Base-by-base conservation (phyloP, 139 green algal genomes). In the Edaphochlamys debaryana region DNA sequence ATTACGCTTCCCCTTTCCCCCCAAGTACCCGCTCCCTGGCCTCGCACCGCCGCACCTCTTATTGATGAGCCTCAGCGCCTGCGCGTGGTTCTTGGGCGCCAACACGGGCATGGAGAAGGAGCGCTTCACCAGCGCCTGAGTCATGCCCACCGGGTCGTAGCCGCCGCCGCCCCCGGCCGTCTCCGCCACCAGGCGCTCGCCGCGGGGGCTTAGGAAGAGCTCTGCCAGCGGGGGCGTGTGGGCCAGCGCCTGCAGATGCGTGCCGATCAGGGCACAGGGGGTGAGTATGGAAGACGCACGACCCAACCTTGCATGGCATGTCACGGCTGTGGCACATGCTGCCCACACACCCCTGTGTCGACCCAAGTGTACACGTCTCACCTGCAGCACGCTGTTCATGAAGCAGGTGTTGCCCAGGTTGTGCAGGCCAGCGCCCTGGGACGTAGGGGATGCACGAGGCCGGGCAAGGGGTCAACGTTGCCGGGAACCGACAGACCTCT, bases 361-460 rank as follows among this genome's bases (percentile, higher is more conserved):
- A n/a, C n/a, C n/a, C n/a, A n/a, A n/a, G n/a, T n/a, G n/a, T n/a
- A n/a, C n/a, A n/a, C n/a, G n/a, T n/a, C n/a, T 3, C 60, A 81
- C 75, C 89, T 99, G 96, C 75, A 99, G 89, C 40, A 99, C 97
- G 38, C 89, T 90, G 87, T 99, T 99, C 93, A 99, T 96, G 90
- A 99, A 99, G 89, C 97, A 99, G 0, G 96, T 99, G 92, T 99
- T 99, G 75, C 96, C 97, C 50, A 99, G 91, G 87, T 99, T 99
- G 52, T 94, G 76, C 34, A 99, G 89, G 0, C 97, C 97, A 34
- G 92, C 87, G 3, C 94, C 95, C 93, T 97, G 92, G 71, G n/a
- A n/a, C n/a, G n/a, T n/a, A n/a, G n/a, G n/a, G n/a, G n/a, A n/a
- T n/a, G n/a, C n/a, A n/a, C n/a, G n/a, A n/a, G n/a, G n/a, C n/a